Conservation (phyloP, 2,329 filamentous ascomycete genomes). For the Fusarium sp. region DNA sequence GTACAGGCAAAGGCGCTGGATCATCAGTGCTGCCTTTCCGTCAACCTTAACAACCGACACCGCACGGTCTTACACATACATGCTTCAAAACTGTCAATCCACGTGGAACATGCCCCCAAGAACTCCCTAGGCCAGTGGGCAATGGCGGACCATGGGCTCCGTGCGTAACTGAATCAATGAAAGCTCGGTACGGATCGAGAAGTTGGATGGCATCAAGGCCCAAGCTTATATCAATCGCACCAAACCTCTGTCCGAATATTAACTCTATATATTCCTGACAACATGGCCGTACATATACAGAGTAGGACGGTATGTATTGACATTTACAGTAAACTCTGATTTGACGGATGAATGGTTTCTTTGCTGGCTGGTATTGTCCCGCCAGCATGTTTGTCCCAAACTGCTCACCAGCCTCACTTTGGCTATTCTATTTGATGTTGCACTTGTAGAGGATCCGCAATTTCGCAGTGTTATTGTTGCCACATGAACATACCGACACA, state of each 20-base stretch:
- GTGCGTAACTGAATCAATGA: slow-evolving; percentile 16
- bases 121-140: slow-evolving; percentile 20
- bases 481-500: slow-evolving; percentile 2
- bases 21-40: not conserved
- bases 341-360: too few relatives aligned
- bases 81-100: slow-evolving; percentile 28
- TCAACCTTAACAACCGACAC: slow-evolving; percentile 29
- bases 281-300: too few relatives aligned
- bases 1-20: not conserved
- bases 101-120: slow-evolving; percentile 28
- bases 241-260: not conserved
- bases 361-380: too few relatives aligned
- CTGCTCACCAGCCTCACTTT: slow-evolving; percentile 31
- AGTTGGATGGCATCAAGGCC: not conserved
- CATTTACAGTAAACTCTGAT: not conserved
- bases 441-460: slow-evolving; percentile 18
- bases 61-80: slow-evolving; percentile 38
- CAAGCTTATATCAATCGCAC: slow-evolving; percentile 1
- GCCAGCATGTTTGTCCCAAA: too few relatives aligned
- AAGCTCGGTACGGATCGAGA: slow-evolving; percentile 2
- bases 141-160: slow-evolving; percentile 2
- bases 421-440: slow-evolving; percentile 5
- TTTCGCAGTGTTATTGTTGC: slow-evolving; percentile 5
- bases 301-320: too few relatives aligned
- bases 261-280: not conserved